Evolutionary conservation across 2,329 filamentous ascomycete genomes (phyloP).

Genomic region (Trichoderma atroviride): DNA sequence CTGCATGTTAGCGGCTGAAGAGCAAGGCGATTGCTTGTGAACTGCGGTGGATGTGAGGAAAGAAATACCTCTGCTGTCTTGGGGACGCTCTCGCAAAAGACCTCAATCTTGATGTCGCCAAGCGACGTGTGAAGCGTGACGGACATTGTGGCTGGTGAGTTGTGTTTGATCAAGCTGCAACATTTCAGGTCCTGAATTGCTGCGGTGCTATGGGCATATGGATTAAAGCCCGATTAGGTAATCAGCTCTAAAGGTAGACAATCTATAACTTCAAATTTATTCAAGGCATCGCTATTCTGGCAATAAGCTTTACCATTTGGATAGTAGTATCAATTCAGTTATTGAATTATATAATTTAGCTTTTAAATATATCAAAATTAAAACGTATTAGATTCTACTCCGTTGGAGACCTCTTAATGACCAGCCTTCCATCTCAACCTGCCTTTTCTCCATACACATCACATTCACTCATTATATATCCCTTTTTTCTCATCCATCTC

Average conservation of each 20-base stretch:
- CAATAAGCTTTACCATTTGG: neutral
- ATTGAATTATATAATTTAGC: neutral
- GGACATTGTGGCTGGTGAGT: conserved; percentile 51
- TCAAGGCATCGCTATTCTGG: neutral
- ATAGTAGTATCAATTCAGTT: neutral
- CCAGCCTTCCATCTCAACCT: neutral
- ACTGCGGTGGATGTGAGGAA: conserved; percentile 34
- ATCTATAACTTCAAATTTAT: neutral
- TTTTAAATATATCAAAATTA: neutral
- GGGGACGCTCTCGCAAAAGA: conserved; percentile 94
- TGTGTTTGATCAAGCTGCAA: neutral
- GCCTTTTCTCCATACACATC: neutral
- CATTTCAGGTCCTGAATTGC: neutral
- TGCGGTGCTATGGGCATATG: no score
- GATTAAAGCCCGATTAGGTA: neutral
- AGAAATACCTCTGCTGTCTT: conserved; percentile 77
- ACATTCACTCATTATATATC: neutral
- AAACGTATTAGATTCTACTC: neutral
- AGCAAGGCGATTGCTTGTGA: neutral
- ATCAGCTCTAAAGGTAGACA: neutral
- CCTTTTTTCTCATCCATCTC: neutral
- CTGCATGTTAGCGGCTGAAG: neutral
- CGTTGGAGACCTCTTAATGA: neutral
- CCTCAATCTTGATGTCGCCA: conserved; percentile 90
- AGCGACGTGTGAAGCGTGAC: conserved; percentile 81